These are phyloP conservation scores for Wickerhamiella alocasiicola DNA, from an alignment of 805 yeast genomes.

Conservation along the genomic window DNA sequence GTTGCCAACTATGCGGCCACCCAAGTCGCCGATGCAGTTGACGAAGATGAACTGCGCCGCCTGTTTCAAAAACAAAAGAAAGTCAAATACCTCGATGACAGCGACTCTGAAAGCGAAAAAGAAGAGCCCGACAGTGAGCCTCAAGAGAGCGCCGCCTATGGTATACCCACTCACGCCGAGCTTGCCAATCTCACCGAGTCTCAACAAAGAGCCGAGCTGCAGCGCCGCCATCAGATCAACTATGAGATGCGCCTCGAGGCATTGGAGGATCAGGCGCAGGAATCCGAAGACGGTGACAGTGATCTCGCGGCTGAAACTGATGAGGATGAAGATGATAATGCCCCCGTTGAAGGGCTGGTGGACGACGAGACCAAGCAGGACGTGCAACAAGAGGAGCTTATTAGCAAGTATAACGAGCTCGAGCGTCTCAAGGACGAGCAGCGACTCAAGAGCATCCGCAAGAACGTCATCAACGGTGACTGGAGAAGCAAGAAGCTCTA, in stretches of 20 bases:
- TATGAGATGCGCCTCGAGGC: not conserved
- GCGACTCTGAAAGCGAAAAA: not conserved
- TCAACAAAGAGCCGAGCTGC: constrained; percentile 5
- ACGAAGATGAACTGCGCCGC: not conserved
- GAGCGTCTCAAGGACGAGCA: constrained; percentile 9
- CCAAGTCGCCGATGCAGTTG: constrained; percentile 1
- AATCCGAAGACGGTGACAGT: constrained; percentile 11
- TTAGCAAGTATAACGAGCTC: not conserved
- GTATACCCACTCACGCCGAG: not conserved
- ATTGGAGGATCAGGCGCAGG: constrained; percentile 9
- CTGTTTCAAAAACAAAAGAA: constrained; percentile 3
- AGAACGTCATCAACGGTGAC: constrained; percentile 4
- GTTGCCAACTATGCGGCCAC: too few relatives aligned
- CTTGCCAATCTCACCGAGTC: not conserved
- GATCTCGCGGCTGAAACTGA: constrained; percentile 9
- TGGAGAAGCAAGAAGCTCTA: constrained; percentile 8
- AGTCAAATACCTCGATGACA: constrained; percentile 2
- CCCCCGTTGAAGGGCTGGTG: constrained; percentile 9
- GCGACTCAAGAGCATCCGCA: constrained; percentile 1
- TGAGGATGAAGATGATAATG: constrained; percentile 11
- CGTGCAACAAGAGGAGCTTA: constrained; percentile 3
- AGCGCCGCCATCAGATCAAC: not conserved
- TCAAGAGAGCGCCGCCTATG: not conserved
- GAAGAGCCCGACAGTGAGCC: not conserved
- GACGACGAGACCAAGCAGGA: constrained; percentile 8